phyloP scores from a whole-genome alignment of 306 rosid genomes.

The Quercus mongolica region DNA sequence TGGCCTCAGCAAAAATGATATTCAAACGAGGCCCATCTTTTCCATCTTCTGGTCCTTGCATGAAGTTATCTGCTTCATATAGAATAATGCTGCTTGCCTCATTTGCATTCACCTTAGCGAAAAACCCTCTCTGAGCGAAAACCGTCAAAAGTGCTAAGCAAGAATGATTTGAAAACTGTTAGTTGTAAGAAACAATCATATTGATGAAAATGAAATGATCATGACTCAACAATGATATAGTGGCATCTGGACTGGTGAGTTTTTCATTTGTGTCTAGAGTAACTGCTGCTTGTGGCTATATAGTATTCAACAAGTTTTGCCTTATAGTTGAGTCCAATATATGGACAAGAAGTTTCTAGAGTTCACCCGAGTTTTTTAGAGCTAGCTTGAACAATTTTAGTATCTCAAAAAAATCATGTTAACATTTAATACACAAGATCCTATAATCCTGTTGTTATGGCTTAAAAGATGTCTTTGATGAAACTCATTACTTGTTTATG shows the following conservation, averaged over 20 bases:
- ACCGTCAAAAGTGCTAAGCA: constrained; percentile 71
- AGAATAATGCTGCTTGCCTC: constrained; percentile 31
- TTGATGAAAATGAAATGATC: not conserved
- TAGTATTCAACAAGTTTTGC: not conserved
- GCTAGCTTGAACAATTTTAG: not conserved
- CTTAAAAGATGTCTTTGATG: not conserved
- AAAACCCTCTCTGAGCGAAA: constrained; percentile 61
- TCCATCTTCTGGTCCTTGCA: constrained; percentile 36
- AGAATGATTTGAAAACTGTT: constrained; percentile 23
- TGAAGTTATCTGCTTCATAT: constrained; percentile 35
- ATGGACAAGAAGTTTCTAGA: not conserved
- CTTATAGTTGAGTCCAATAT: not conserved
- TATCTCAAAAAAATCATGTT: not conserved
- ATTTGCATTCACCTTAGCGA: constrained; percentile 46
- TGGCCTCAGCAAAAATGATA: constrained; percentile 76
- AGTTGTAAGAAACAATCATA: constrained; percentile 17
- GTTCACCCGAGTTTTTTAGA: not conserved
- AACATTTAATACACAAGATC: not conserved
- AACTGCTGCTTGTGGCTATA: not conserved
- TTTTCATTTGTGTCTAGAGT: not conserved
- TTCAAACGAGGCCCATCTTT: constrained; percentile 44
- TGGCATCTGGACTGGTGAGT: not conserved
- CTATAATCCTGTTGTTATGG: not conserved
- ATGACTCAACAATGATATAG: not conserved
- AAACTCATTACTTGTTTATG: not conserved